A percentile compares a stretch with the other conserved stretches of the same genome.
phyloP scores from a whole-genome alignment of 2,329 filamentous ascomycete species.

The Botrytis porri region DNA sequence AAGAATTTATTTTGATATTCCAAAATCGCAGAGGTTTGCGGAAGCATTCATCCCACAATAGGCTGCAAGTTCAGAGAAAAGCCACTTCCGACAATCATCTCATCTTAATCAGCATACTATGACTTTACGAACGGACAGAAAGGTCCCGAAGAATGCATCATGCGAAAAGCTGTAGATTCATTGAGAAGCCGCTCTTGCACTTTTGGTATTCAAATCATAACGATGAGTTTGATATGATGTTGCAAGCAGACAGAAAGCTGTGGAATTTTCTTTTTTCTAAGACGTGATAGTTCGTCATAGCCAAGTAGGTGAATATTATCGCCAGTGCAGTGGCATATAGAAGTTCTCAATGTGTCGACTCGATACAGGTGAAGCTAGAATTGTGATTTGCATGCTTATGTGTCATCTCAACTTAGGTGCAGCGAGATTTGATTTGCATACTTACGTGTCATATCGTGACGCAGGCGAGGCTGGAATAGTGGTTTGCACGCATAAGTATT shows the following conservation, averaged over 20 bases:
- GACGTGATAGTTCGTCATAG: no score
- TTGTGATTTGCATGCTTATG: not conserved
- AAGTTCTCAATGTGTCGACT: not conserved
- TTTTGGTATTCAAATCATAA: not conserved
- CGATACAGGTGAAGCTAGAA: not conserved
- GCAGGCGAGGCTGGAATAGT: not conserved
- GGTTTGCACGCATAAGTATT: not conserved
- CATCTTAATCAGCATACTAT: not conserved
- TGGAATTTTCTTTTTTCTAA: no score
- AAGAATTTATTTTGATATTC: not conserved
- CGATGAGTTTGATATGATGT: not conserved
- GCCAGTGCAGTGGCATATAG: not conserved
- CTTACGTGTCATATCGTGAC: not conserved
- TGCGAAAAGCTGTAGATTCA: not conserved
- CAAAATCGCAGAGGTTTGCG: not conserved
- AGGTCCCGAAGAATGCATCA: not conserved
- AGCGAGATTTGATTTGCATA: not conserved
- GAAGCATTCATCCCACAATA: not conserved
- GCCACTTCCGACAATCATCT: not conserved
- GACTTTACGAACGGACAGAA: not conserved
- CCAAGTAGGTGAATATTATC: not conserved
- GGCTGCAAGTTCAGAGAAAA: not conserved
- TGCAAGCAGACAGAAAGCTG: not conserved
- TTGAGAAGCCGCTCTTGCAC: not conserved
- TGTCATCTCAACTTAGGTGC: not conserved